These are phyloP conservation scores for Leersia perrieri DNA, from an alignment of 176 grass and related monocot species.

Conservation along the genomic window DNA sequence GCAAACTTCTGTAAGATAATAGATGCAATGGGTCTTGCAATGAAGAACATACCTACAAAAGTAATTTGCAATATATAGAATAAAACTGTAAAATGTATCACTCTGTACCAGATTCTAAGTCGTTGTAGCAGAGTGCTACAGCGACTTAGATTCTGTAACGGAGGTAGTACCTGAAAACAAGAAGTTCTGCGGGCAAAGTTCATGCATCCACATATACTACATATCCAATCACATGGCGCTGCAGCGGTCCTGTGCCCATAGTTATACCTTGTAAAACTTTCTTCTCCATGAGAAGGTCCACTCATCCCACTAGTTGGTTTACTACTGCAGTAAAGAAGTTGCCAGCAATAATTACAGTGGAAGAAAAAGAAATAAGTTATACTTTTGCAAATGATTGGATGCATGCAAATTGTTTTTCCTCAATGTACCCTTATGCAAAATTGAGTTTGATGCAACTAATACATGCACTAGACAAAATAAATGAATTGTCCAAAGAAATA, in stretches of 20 bases:
- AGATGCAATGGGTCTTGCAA: background rate
- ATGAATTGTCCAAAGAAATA: background rate
- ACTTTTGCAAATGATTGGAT: constrained; percentile 9
- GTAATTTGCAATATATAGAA: background rate
- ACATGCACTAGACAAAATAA: background rate
- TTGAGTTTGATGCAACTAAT: background rate
- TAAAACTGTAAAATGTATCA: too few species aligned
- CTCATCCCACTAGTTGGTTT: constrained; percentile 72
- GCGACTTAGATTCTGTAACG: too few species aligned
- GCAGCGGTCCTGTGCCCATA: constrained; percentile 62
- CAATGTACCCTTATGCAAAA: background rate
- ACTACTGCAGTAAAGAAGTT: constrained; percentile 66
- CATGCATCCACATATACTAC: constrained; percentile 88
- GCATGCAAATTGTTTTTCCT: background rate
- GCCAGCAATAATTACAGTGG: constrained; percentile 25
- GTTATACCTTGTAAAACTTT: constrained; percentile 46
- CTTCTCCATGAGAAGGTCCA: constrained; percentile 55
- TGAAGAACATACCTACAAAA: background rate
- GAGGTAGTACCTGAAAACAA: constrained; percentile 98
- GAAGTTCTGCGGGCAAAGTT: constrained; percentile 96
- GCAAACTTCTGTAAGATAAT: background rate
- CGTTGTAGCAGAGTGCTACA: too few species aligned
- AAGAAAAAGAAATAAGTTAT: constrained; percentile 1
- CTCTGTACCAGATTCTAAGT: too few species aligned
- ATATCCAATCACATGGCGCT: constrained; percentile 92